Evolutionary conservation across 306 rosid genomes (phyloP).

Genomic region (Sesbania bispinosa): DNA sequence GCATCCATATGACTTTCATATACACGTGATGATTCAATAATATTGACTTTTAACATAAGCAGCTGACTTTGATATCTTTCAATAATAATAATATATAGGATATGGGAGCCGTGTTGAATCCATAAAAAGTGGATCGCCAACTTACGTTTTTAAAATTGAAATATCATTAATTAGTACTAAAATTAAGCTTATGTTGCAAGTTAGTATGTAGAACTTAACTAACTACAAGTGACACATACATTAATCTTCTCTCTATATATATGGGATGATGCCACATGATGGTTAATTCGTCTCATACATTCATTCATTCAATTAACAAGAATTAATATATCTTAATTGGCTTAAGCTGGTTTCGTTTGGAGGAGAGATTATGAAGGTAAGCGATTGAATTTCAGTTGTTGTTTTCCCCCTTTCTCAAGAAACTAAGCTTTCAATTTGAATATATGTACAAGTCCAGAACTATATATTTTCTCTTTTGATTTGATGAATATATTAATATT

Average conservation of each 20-base stretch:
- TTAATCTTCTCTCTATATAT: neutral
- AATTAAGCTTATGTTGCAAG: neutral
- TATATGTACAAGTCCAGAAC: neutral
- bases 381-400: neutral
- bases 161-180: neutral
- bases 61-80: neutral
- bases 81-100: too few species aligned
- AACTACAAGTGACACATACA: neutral
- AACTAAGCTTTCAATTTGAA: too few species aligned
- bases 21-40: neutral
- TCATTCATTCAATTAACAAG: neutral
- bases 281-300: neutral
- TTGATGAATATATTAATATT: neutral
- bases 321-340: neutral
- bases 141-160: neutral
- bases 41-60: slow-evolving; percentile 3
- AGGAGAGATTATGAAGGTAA: neutral
- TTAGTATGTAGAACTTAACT: neutral
- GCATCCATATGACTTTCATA: too few species aligned
- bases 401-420: neutral
- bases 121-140: slow-evolving; percentile 29
- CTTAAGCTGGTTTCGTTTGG: neutral
- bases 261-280: neutral
- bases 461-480: neutral
- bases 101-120: slow-evolving; percentile 12